A percentile compares a stretch with the other conserved stretches of the same genome.
These are phyloP conservation scores for Termitomyces sp. DNA, from an alignment of 768 basidiomycete species.

Conservation along the genomic window DNA sequence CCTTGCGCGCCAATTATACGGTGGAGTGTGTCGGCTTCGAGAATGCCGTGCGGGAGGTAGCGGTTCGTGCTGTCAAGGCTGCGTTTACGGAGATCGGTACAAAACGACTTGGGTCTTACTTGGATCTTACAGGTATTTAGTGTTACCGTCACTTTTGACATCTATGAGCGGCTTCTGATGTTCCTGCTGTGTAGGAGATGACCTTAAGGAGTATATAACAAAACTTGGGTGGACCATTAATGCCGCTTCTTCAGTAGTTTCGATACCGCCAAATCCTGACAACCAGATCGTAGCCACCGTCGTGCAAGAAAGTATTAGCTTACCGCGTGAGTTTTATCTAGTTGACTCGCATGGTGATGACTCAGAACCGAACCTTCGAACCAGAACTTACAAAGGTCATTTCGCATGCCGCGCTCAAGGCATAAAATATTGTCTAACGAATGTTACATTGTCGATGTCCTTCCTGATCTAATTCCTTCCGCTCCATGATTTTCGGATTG, in stretches of 20 bases:
- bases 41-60: conserved; percentile 75
- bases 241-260: conserved; percentile 48
- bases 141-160: not conserved
- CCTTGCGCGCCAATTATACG: conserved; percentile 82
- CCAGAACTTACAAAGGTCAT: conserved; percentile 76
- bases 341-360: conserved; percentile 1
- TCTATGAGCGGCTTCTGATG: not conserved
- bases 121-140: conserved; percentile 56
- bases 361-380: conserved; percentile 5
- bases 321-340: conserved; percentile 59
- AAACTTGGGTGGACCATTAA: conserved; percentile 69
- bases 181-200: conserved; percentile 36
- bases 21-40: conserved; percentile 83
- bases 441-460: not conserved
- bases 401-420: conserved; percentile 57
- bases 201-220: conserved; percentile 55
- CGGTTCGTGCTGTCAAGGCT: conserved; percentile 70
- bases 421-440: conserved; percentile 28
- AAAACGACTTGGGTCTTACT: conserved; percentile 65
- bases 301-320: conserved; percentile 77
- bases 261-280: conserved; percentile 78
- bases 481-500: not conserved
- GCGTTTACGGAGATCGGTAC: conserved; percentile 73
- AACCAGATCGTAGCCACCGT: conserved; percentile 86
- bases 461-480: not conserved